A percentile compares a stretch with the other conserved stretches of the same genome.
phyloP scores from a whole-genome alignment of 768 basidiomycete genomes.

The Asterophora lycoperdoides region DNA sequence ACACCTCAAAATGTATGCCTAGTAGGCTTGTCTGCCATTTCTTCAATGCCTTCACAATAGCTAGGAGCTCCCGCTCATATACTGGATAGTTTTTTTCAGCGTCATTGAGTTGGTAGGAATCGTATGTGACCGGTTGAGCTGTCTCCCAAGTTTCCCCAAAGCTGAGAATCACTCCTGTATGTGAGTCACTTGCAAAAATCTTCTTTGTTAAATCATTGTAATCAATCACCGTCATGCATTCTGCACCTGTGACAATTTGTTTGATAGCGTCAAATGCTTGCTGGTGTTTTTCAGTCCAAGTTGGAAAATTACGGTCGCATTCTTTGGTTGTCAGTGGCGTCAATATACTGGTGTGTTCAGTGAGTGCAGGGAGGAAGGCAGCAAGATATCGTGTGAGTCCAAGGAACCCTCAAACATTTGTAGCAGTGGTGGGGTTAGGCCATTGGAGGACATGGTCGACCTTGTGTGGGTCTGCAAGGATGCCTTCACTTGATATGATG shows the following conservation, averaged over 20 bases:
- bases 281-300: not conserved
- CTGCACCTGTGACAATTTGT: not conserved
- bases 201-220: not conserved
- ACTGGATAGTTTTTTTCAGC: not conserved
- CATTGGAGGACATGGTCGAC: too few relatives aligned
- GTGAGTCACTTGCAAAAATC: not conserved
- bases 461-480: too few relatives aligned
- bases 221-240: not conserved
- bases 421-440: too few relatives aligned
- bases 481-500: too few relatives aligned
- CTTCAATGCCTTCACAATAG: not conserved
- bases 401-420: too few relatives aligned
- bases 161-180: not conserved
- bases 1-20: not conserved
- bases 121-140: not conserved
- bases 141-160: not conserved
- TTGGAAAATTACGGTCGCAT: too few relatives aligned
- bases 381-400: too few relatives aligned
- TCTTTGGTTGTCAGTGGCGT: too few relatives aligned
- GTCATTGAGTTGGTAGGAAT: not conserved
- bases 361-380: too few relatives aligned
- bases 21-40: not conserved
- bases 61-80: not conserved
- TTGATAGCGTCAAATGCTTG: not conserved
- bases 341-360: too few relatives aligned